Conservation (phyloP, 352 stramenopile species). For the Phytophthora meadii region DNA sequence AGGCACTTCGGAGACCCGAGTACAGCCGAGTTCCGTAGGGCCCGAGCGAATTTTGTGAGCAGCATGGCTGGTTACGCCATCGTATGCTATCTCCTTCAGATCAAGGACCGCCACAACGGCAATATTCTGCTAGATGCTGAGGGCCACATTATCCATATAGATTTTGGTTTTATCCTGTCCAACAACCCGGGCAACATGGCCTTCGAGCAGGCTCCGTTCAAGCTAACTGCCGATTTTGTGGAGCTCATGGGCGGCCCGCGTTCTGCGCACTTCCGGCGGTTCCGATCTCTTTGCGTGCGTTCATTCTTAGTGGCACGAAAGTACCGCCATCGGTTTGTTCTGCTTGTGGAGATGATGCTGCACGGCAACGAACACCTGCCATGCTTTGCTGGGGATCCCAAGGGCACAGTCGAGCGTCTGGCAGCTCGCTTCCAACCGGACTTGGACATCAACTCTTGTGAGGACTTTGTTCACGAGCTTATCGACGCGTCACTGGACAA, state of each 20-base stretch:
- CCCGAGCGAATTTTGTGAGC: slow-evolving; percentile 89
- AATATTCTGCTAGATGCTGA: slow-evolving; percentile 97
- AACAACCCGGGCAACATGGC: slow-evolving; percentile 93
- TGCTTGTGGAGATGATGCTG: slow-evolving; percentile 97
- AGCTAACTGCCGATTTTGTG: slow-evolving; percentile 97
- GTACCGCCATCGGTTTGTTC: slow-evolving; percentile 95
- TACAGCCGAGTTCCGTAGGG: slow-evolving; percentile 74
- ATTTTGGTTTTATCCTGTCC: slow-evolving; percentile 96
- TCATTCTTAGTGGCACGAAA: slow-evolving; percentile 96
- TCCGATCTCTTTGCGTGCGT: slow-evolving; percentile 95
- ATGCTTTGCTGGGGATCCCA: slow-evolving; percentile 95
- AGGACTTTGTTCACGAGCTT: slow-evolving; percentile 96
- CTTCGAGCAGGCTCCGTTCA: slow-evolving; percentile 98
- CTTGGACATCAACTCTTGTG: slow-evolving; percentile 93
- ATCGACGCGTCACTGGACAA: slow-evolving; percentile 97
- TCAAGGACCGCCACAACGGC: slow-evolving; percentile 99
- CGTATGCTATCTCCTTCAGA: slow-evolving; percentile 96
- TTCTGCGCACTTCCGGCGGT: slow-evolving; percentile 93
- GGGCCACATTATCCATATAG: slow-evolving; percentile 97
- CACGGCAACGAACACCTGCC: slow-evolving; percentile 96
- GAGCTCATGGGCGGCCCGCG: slow-evolving; percentile 95
- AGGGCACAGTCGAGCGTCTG: slow-evolving; percentile 91
- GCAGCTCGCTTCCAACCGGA: slow-evolving; percentile 94
- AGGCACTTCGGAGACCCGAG: slow-evolving; percentile 91
- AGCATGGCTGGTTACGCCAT: slow-evolving; percentile 93